Conservation (phyloP, 768 basidiomycete species). For the Lactifluus subvellereus region DNA sequence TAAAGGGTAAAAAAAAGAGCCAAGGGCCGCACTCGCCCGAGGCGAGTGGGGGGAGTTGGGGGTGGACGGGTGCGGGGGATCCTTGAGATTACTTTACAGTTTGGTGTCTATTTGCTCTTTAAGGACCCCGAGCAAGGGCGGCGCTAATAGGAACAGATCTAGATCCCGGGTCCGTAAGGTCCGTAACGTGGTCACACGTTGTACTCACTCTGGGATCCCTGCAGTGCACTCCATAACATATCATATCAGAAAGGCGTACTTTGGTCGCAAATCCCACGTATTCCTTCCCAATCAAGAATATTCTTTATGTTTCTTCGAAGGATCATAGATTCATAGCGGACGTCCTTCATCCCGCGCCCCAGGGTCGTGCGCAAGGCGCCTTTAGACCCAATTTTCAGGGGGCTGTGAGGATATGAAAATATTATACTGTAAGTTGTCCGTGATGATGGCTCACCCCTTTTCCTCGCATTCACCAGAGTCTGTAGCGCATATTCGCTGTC, state of each 20-base stretch:
- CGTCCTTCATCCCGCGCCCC: background rate
- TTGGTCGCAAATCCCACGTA: slow-evolving; percentile 7
- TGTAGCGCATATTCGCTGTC: background rate
- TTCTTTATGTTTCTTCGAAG: slow-evolving; percentile 7
- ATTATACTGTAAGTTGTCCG: background rate
- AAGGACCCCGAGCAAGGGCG: slow-evolving; percentile 1
- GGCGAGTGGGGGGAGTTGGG: slow-evolving; percentile 17
- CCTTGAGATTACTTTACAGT: background rate
- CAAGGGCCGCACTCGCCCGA: slow-evolving; percentile 16
- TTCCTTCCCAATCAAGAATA: slow-evolving; percentile 6
- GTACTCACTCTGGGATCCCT: background rate
- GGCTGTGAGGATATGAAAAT: slow-evolving; percentile 14
- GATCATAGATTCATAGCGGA: background rate
- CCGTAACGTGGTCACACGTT: slow-evolving; percentile 17
- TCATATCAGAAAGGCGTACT: slow-evolving; percentile 1
- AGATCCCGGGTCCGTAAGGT: slow-evolving; percentile 8
- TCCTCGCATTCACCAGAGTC: background rate
- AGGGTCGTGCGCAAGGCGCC: background rate
- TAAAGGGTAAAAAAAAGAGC: slow-evolving; percentile 18
- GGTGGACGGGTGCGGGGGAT: slow-evolving; percentile 10
- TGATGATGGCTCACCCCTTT: background rate
- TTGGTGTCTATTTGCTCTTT: slow-evolving; percentile 3
- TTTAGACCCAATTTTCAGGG: background rate
- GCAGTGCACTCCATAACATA: slow-evolving; percentile 2
- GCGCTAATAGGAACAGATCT: slow-evolving; percentile 8